Percentiles rank a stretch among this genome's conserved stretches.
phyloP scores from a whole-genome alignment of 2,329 filamentous ascomycete species.

The Apiospora arundinis region DNA sequence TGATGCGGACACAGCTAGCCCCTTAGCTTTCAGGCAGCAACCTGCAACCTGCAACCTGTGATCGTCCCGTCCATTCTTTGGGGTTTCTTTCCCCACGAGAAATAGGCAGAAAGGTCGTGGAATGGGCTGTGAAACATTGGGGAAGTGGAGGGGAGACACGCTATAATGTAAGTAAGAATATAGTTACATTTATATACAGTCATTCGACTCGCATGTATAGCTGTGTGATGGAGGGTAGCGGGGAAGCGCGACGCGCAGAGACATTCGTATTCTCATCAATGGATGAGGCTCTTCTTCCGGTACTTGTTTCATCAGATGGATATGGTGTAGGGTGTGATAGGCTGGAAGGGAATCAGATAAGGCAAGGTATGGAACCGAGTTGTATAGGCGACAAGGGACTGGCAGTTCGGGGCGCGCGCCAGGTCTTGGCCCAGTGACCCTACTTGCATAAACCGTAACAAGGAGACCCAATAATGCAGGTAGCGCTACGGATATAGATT shows the following conservation, averaged over 20 bases:
- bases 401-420: background rate
- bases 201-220: background rate
- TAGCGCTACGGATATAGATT: background rate
- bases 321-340: background rate
- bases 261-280: background rate
- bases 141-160: background rate
- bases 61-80: background rate
- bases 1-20: background rate
- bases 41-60: background rate
- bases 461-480: background rate
- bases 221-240: background rate
- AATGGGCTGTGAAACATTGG: background rate
- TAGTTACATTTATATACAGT: background rate
- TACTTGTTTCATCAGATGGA: background rate
- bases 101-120: background rate
- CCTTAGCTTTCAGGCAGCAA: background rate
- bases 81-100: background rate
- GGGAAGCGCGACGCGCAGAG: background rate
- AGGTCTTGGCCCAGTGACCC: slow-evolving; percentile 5
- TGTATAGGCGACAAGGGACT: too few species aligned
- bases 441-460: background rate
- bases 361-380: background rate
- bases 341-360: background rate
- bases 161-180: background rate
- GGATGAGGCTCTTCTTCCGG: background rate